Percentiles rank a stretch among this genome's conserved stretches.
These are phyloP conservation scores for Kwoniella heveanensis DNA, from an alignment of 768 basidiomycete species.

Conservation along the genomic window DNA sequence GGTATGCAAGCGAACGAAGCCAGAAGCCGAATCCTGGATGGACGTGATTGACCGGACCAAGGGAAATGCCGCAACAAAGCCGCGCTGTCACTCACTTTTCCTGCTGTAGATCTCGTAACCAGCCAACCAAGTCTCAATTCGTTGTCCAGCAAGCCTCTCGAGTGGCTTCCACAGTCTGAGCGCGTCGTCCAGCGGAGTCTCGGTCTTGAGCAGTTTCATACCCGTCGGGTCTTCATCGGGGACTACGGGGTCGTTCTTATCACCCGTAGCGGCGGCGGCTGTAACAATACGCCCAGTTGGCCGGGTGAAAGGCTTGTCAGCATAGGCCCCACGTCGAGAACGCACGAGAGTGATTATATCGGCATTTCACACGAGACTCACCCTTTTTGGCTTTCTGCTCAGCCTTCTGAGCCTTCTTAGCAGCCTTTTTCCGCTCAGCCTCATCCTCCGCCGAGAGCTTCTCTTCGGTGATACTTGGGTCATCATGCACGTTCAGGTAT, in stretches of 20 bases:
- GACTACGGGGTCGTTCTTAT: conserved; percentile 41
- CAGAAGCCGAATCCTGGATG: too few species aligned
- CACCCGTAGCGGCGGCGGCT: conserved; percentile 33
- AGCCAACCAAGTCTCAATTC: conserved; percentile 72
- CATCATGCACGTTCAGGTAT: conserved; percentile 45
- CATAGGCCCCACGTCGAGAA: too few species aligned
- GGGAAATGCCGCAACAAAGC: not conserved
- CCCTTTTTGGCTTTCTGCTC: conserved; percentile 52
- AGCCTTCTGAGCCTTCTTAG: conserved; percentile 56
- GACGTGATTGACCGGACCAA: not conserved
- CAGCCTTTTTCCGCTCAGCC: conserved; percentile 52
- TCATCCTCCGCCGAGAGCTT: conserved; percentile 54
- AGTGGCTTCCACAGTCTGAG: conserved; percentile 71
- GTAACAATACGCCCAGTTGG: too few species aligned
- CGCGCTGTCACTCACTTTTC: conserved; percentile 66
- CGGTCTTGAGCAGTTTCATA: conserved; percentile 64
- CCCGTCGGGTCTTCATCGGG: conserved; percentile 84
- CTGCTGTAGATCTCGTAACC: conserved; percentile 80
- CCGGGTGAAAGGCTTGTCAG: too few species aligned
- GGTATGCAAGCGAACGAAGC: too few species aligned
- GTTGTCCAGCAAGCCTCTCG: conserved; percentile 60
- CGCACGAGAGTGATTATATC: too few species aligned
- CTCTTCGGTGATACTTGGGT: conserved; percentile 49
- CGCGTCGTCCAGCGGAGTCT: conserved; percentile 74
- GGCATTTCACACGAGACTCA: conserved; percentile 9